Conservation (phyloP, 495 filamentous ascomycete genomes). For the Beverwykella pulmonaria region DNA sequence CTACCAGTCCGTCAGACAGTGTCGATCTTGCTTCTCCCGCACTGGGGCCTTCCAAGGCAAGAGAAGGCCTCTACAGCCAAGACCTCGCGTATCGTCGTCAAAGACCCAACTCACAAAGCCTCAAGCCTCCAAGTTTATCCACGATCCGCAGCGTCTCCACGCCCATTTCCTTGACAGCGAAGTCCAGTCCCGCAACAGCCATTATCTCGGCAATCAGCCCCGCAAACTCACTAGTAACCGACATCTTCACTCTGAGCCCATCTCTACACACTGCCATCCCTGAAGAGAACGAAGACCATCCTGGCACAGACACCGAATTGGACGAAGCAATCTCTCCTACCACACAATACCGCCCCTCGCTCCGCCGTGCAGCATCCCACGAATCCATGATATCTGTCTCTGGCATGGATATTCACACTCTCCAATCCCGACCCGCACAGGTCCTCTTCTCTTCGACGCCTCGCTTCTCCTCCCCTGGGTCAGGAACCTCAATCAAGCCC, state of each 20-base stretch:
- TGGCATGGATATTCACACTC: constrained; percentile 48
- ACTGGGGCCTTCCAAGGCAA: constrained; percentile 29
- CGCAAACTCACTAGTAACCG: constrained; percentile 12
- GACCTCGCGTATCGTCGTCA: constrained; percentile 17
- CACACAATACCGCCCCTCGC: constrained; percentile 24
- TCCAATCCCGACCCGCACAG: constrained; percentile 37
- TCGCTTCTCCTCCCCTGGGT: constrained; percentile 21
- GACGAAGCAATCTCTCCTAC: constrained; percentile 29
- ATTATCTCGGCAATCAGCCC: constrained; percentile 33
- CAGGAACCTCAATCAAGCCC: constrained; percentile 27
- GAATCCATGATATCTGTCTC: constrained; percentile 47
- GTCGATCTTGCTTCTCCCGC: constrained; percentile 50
- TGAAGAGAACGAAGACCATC: constrained; percentile 38
- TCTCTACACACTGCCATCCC: constrained; percentile 32
- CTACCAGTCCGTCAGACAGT: constrained; percentile 68
- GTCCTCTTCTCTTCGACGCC: constrained; percentile 37
- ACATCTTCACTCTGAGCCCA: constrained; percentile 19
- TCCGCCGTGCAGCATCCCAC: constrained; percentile 47
- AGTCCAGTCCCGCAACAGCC: constrained; percentile 29
- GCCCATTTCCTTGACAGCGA: constrained; percentile 32
- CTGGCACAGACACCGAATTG: constrained; percentile 1
- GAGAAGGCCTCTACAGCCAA: background rate
- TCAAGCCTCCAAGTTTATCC: constrained; percentile 30
- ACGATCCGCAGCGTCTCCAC: constrained; percentile 30
- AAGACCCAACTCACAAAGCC: constrained; percentile 21